Base-by-base conservation (phyloP, 2,329 filamentous ascomycete genomes). In the Teratosphaeriaceae sp. region DNA sequence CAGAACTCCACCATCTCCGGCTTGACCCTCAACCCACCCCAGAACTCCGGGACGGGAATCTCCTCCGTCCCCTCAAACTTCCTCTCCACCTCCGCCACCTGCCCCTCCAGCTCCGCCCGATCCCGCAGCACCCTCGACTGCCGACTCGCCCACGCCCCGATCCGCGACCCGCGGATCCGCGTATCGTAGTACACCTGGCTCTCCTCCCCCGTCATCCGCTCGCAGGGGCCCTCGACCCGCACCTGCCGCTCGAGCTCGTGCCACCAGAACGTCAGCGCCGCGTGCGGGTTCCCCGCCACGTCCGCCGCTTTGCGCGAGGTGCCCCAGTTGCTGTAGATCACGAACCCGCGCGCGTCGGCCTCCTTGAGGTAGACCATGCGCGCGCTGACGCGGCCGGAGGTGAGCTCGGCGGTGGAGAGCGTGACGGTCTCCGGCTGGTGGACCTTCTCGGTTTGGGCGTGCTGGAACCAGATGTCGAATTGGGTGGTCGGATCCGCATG, bases 311-410 rank as follows among this genome's bases (percentile, higher is more conserved):
- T 80, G 21, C 75, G 68, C 46, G 80, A 86, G 0, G 85, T 92
- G 47, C 80, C 88, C 71, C 89, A 90, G 66, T 98, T 98, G 59
- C 80, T 85, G 73, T 97, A 98, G 38, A 98, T 74, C 33, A 97
- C 88, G 67, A 94, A 98, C 13, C 89, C 88, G 16, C 64, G 66
- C 4, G 72, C 66, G 65, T 97, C 89, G 19, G 97, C 79, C 71
- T 97, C 92, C 68, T 98, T 98, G 53, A 98, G 76, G 68, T 97
- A 98, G 27, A 98, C 88, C 54, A 88, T 76, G 46, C 92, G 86
- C 3, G 86, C 82, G 36, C 81, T 88, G 16, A 97, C 85, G 36
- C 85, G 82, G 47, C 92, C 92, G 0, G 80, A 85, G 1, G 90
- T 90, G 3, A 97, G 75, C 19, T 75, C 72, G 0, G 89, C 88